Conservation (phyloP, 345 rosid species). For the Brassica carinata region DNA sequence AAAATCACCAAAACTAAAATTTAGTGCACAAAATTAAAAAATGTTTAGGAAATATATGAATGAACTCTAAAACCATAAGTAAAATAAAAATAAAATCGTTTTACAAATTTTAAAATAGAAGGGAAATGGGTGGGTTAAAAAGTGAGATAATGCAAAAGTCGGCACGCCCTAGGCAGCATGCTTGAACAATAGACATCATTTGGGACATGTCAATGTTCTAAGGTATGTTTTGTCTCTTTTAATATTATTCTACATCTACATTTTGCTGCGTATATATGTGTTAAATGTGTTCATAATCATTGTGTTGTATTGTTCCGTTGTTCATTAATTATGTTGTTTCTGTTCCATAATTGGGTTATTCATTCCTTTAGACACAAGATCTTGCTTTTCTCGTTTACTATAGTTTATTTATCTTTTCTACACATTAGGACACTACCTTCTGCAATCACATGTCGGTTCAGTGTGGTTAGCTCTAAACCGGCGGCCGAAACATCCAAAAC, state of each 20-base stretch:
- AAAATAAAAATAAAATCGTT: neutral
- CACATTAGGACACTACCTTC: neutral
- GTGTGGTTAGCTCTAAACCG: neutral
- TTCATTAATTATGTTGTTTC: constrained; percentile 40
- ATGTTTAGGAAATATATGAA: neutral
- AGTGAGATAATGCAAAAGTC: constrained; percentile 53
- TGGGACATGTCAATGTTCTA: constrained; percentile 48
- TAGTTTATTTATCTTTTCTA: neutral
- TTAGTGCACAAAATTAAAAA: neutral
- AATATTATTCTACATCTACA: neutral
- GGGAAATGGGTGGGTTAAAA: constrained; percentile 26
- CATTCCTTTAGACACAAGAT: constrained; percentile 32
- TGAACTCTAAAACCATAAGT: neutral
- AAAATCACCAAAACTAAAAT: neutral
- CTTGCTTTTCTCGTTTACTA: constrained; percentile 29
- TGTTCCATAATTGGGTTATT: constrained; percentile 42
- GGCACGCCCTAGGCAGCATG: constrained; percentile 69
- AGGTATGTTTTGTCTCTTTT: constrained; percentile 43
- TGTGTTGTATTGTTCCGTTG: constrained; percentile 44
- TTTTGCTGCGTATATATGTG: constrained; percentile 19
- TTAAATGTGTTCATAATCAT: constrained; percentile 30
- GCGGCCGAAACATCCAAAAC: neutral
- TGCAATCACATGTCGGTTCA: neutral
- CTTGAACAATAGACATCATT: constrained; percentile 54
- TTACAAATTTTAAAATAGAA: neutral